phyloP scores from a whole-genome alignment of 139 green algal species.

The Haematococcus sp. region DNA sequence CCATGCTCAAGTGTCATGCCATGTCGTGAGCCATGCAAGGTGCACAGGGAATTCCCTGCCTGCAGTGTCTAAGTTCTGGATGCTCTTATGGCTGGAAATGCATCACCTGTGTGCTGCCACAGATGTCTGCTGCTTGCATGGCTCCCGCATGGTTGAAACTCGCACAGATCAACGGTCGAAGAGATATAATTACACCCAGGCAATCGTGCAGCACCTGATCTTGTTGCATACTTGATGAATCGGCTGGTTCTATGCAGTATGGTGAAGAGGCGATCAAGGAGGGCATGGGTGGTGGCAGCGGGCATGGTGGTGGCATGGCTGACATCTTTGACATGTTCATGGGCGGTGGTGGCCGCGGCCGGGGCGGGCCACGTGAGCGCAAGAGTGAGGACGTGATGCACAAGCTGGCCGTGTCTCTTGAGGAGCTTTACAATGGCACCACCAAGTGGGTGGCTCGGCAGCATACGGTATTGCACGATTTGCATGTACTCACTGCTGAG shows the following conservation, averaged over 20 bases:
- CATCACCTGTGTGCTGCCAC: too few species aligned
- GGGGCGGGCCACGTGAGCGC: slow-evolving; percentile 54
- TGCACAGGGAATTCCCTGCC: too few species aligned
- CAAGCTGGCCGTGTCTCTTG: slow-evolving; percentile 85
- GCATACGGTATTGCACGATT: too few species aligned
- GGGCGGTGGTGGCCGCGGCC: slow-evolving; percentile 69
- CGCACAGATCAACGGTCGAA: too few species aligned
- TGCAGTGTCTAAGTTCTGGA: not conserved
- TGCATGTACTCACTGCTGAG: not conserved
- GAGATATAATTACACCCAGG: too few species aligned
- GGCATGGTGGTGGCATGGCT: slow-evolving; percentile 66
- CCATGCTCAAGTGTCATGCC: too few species aligned
- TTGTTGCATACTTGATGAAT: too few species aligned
- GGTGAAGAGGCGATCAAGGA: slow-evolving; percentile 99
- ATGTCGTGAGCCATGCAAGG: too few species aligned
- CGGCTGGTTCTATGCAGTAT: too few species aligned
- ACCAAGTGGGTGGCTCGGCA: slow-evolving; percentile 54
- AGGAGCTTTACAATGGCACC: slow-evolving; percentile 89
- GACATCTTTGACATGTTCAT: slow-evolving; percentile 95
- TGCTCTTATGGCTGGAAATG: not conserved
- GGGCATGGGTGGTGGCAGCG: slow-evolving; percentile 75
- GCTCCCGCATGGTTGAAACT: too few species aligned
- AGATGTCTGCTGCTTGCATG: too few species aligned
- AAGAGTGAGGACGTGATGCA: slow-evolving; percentile 96
- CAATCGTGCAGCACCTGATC: too few species aligned